A percentile compares a stretch with the other conserved stretches of the same genome.
Conservation (phyloP, 805 yeast species). For the Ogataea populi-albae region DNA sequence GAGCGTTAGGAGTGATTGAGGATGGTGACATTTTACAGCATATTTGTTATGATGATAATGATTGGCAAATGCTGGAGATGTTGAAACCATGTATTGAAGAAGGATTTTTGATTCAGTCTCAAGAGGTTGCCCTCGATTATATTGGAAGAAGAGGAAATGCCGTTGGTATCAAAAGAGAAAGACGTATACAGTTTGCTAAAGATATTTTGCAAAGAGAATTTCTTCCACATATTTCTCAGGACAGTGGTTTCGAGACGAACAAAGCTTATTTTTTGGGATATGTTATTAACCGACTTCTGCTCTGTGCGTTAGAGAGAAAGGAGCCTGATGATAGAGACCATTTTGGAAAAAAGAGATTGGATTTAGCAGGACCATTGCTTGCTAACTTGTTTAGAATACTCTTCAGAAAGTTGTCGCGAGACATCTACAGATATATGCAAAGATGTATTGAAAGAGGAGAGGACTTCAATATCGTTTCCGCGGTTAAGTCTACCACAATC, state of each 20-base stretch:
- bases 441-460: constrained; percentile 97
- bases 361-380: constrained; percentile 95
- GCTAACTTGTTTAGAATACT: constrained; percentile 93
- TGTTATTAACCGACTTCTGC: constrained; percentile 91
- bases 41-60: constrained; percentile 94
- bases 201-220: constrained; percentile 96
- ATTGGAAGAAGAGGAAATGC: constrained; percentile 99
- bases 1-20: constrained; percentile 98
- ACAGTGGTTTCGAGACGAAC: constrained; percentile 94
- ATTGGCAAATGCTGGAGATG: constrained; percentile 99
- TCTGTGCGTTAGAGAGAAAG: constrained; percentile 95
- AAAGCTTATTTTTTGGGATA: constrained; percentile 97
- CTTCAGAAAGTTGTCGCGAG: constrained; percentile 92
- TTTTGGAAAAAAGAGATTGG: constrained; percentile 97
- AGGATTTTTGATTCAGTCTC: constrained; percentile 96
- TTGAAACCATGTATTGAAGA: constrained; percentile 98
- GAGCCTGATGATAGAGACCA: constrained; percentile 99
- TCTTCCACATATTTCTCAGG: constrained; percentile 95
- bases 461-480: constrained; percentile 93
- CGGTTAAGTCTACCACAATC: constrained; percentile 94
- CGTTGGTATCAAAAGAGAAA: constrained; percentile 92
- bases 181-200: constrained; percentile 96
- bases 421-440: constrained; percentile 97
- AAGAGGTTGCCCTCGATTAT: constrained; percentile 96
- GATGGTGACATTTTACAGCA: constrained; percentile 99